Evolutionary conservation across 2,329 filamentous ascomycete genomes (phyloP), one percentile per base, ranked within the genome.

Genomic region (Aspergillus pseudotamarii): DNA sequence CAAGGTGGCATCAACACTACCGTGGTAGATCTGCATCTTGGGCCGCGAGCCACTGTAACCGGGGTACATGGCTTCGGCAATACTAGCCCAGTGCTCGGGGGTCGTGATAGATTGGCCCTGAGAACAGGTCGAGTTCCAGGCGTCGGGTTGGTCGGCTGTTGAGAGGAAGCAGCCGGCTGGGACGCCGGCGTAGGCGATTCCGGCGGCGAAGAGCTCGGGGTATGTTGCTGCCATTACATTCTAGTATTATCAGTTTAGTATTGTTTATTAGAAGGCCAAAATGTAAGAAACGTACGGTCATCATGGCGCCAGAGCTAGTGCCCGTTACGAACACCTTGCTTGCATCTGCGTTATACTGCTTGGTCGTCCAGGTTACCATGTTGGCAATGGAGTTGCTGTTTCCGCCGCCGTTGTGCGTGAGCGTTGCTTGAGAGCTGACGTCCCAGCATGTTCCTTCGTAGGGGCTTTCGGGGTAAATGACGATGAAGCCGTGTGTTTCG

Each of bases 361-460:
- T 58, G 3, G 77, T 69, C 0, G 76, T 72, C 72, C 75, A 79
- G 19, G 70, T 71, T 1, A 78, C 76, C 75, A 79, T 78, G 53
- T 76, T 78, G n/a, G 71, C 77, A 53, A 80, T 76, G 1, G 77
- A 76, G 23, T 79, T 69, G 43, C 77, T 79, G 55, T 80, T 77
- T 1, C 78, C 76, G 11, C 78, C 78, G 1, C 73, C 77, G 32
- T 77, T 71, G 41, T 76, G 75, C 2, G 72, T 73, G 36, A 79
- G 63, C 0, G 66, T 65, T 36, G 67, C 48, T 19, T 68, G 46
- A 1, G 82, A 86, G 6, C 84, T 84, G 2, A 88, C 84, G 62
- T 88, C 86, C 86, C 86, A 88, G 76, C 86, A 88, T 76, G 78
- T 77, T 8, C 79, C 84, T n/a, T 73, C 73, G 67, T 84, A 82